Evolutionary conservation across 1,139 yeast species (phyloP).

Genomic region (Zygotorulaspora mrakii): DNA sequence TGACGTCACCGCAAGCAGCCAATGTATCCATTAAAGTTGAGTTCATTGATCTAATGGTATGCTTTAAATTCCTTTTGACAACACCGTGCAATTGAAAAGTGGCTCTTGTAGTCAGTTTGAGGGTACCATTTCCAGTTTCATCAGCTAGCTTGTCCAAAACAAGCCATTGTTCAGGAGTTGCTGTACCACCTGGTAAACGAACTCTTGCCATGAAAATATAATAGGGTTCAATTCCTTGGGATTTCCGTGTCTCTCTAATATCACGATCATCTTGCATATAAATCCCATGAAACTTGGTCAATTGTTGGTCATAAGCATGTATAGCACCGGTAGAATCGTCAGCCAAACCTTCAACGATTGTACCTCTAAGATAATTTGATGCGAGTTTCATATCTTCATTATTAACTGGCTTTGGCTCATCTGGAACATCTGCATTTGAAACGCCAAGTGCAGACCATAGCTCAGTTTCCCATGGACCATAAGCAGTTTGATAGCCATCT

Average conservation of each 20-base stretch:
- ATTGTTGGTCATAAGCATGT: slow-evolving; percentile 87
- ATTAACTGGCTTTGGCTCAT: slow-evolving; percentile 93
- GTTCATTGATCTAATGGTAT: slow-evolving; percentile 91
- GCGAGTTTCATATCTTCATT: slow-evolving; percentile 92
- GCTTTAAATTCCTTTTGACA: slow-evolving; percentile 83
- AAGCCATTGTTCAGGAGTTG: slow-evolving; percentile 86
- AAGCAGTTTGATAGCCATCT: slow-evolving; percentile 90
- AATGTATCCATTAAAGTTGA: slow-evolving; percentile 86
- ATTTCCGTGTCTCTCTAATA: slow-evolving; percentile 85
- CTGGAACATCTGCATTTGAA: slow-evolving; percentile 75
- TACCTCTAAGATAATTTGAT: slow-evolving; percentile 87
- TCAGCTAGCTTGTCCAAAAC: slow-evolving; percentile 80
- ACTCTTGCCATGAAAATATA: slow-evolving; percentile 95
- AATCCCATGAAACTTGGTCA: slow-evolving; percentile 96
- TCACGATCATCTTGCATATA: slow-evolving; percentile 99
- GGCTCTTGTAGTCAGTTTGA: slow-evolving; percentile 94
- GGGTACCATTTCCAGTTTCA: slow-evolving; percentile 84
- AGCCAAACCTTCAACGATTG: slow-evolving; percentile 78
- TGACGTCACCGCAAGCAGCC: slow-evolving; percentile 98
- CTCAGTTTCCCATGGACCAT: slow-evolving; percentile 77
- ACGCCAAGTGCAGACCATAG: slow-evolving; percentile 91
- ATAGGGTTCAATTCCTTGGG: slow-evolving; percentile 91
- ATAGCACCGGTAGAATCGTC: slow-evolving; percentile 90
- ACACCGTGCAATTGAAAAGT: slow-evolving; percentile 96
- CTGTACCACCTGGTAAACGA: slow-evolving; percentile 89